phyloP scores from a whole-genome alignment of 495 filamentous ascomycete species.

The Platismatia glauca region DNA sequence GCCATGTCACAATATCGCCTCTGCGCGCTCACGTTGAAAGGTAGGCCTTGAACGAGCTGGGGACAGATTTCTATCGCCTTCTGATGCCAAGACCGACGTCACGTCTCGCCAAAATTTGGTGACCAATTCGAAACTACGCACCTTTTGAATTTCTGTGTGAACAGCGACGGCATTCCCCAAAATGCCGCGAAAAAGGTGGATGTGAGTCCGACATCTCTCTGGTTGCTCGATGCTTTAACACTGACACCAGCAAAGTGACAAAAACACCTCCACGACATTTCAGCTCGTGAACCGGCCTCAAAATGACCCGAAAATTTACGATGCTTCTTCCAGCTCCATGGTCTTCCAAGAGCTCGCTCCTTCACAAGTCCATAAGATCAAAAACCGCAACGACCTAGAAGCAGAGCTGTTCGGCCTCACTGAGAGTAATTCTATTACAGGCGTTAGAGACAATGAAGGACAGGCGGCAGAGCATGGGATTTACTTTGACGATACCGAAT shows the following conservation, averaged over 20 bases:
- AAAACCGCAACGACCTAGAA: constrained; percentile 62
- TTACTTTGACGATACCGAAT: constrained; percentile 79
- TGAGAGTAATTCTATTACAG: constrained; percentile 18
- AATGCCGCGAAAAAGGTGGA: constrained; percentile 87
- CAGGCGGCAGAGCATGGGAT: constrained; percentile 91
- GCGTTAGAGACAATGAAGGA: constrained; percentile 80
- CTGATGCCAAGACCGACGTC: too few species aligned
- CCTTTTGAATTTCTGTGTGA: too few species aligned
- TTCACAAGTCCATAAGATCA: constrained; percentile 47
- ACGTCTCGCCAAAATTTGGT: too few species aligned
- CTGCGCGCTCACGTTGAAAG: too few species aligned
- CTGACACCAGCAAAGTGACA: constrained; percentile 54
- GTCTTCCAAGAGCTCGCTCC: constrained; percentile 27
- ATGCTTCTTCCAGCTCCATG: constrained; percentile 41
- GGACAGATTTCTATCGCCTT: too few species aligned
- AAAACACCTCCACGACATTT: constrained; percentile 87
- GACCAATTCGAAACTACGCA: not conserved
- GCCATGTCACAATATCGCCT: too few species aligned
- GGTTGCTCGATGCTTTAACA: constrained; percentile 2
- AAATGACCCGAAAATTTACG: constrained; percentile 91
- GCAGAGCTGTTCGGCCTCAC: constrained; percentile 62
- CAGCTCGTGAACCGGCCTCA: constrained; percentile 90
- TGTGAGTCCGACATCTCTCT: constrained; percentile 50
- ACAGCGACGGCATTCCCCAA: constrained; percentile 1
- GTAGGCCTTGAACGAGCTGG: too few species aligned